Evolutionary conservation across 1,284 basidiomycete genomes (phyloP).

Genomic region (Cutaneotrichosporon sp.): DNA sequence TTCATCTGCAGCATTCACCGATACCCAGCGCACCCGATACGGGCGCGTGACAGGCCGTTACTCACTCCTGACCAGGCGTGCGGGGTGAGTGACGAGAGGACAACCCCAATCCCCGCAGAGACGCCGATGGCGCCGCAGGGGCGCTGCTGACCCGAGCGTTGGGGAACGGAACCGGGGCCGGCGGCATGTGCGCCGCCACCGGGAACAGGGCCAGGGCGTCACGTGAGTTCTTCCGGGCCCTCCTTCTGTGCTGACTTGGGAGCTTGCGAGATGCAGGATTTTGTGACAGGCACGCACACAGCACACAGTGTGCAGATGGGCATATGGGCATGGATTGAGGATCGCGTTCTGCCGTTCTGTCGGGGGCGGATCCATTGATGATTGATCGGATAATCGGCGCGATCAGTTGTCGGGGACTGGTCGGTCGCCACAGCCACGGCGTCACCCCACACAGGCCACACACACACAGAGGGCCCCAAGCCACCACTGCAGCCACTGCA

Average conservation of each 20-base stretch:
- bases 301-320: background rate
- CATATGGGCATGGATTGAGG: background rate
- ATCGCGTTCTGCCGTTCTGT: background rate
- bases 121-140: too few species aligned
- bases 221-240: background rate
- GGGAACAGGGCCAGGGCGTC: background rate
- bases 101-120: too few species aligned
- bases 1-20: too few species aligned
- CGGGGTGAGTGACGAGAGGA: too few species aligned
- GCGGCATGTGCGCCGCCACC: background rate
- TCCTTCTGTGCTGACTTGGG: background rate
- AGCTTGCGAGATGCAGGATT: background rate
- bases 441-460: background rate
- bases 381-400: background rate
- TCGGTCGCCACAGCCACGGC: conserved; percentile 1
- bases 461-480: too few species aligned
- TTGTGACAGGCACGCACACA: background rate
- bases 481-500: conserved; percentile 1
- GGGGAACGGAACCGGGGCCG: background rate
- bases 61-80: too few species aligned
- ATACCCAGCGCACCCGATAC: background rate
- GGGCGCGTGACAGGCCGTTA: too few species aligned
- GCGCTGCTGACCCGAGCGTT: too few species aligned
- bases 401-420: background rate
- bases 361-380: background rate